These are phyloP conservation scores for Stygiomarasmius scandens DNA, from an alignment of 1,284 basidiomycete genomes.

Conservation along the genomic window DNA sequence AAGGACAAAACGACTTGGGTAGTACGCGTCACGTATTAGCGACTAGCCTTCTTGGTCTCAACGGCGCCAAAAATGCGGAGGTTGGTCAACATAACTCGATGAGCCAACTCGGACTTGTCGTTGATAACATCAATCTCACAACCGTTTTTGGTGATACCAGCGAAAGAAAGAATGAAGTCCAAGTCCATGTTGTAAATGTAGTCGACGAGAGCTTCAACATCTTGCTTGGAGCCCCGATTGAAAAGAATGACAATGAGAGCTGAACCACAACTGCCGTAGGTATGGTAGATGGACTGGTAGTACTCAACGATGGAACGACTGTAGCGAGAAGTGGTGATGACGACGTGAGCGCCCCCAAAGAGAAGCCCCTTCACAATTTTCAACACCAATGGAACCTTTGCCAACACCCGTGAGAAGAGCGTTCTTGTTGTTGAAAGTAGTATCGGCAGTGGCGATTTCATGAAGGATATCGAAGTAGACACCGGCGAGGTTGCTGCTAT, in stretches of 20 bases:
- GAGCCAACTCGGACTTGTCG: constrained; percentile 96
- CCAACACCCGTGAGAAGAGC: constrained; percentile 97
- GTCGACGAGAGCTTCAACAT: constrained; percentile 95
- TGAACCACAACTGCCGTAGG: constrained; percentile 91
- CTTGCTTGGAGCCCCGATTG: constrained; percentile 98
- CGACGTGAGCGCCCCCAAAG: constrained; percentile 93
- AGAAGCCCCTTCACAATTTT: constrained; percentile 96
- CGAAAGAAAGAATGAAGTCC: constrained; percentile 98
- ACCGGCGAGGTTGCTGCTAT: constrained; percentile 94
- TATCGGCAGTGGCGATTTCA: constrained; percentile 97
- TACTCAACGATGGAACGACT: constrained; percentile 94
- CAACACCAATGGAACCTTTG: constrained; percentile 96
- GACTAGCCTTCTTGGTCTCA: constrained; percentile 96
- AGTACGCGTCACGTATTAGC: constrained; percentile 95
- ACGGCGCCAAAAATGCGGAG: constrained; percentile 94
- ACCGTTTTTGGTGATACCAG: constrained; percentile 97
- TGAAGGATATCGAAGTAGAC: constrained; percentile 96
- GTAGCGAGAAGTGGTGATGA: constrained; percentile 97
- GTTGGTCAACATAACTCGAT: constrained; percentile 96
- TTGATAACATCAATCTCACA: constrained; percentile 97
- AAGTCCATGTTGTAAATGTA: constrained; percentile 98
- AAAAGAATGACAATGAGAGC: constrained; percentile 97
- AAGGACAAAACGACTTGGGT: constrained; percentile 97
- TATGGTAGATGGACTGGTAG: constrained; percentile 98
- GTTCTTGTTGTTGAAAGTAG: constrained; percentile 98